Evolutionary conservation across 2,329 filamentous ascomycete genomes (phyloP), one percentile per base, ranked within the genome.

Genomic region (Zymoseptoria pseudotritici): DNA sequence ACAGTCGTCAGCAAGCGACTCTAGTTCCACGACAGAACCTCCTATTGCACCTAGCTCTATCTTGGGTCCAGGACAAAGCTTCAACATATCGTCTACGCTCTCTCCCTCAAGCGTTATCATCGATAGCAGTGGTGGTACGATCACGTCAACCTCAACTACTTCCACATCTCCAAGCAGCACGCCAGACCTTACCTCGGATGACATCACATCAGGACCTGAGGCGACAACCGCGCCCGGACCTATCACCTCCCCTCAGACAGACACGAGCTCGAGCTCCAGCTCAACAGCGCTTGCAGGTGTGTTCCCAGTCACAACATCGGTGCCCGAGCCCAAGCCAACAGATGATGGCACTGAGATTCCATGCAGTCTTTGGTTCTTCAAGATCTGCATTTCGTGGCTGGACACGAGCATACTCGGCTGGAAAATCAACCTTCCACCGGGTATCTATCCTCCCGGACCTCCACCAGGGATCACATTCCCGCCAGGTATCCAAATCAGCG

Each of bases 351-450:
- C 56, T 1, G 29, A 58, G 26, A 56, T 61, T 21, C 54, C 59
- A 17, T 61, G 59, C 31, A 58, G 53, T 17, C 49, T 56, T 7
- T 61, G 59, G 59, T 61, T 58, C 53, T 61, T 61, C 59, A 29
- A 52, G 10, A 52, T 49, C 46, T 58, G 54, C 50, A 55, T 64
- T 51, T 49, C 50, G 3, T 62, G n/a, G 21, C 22, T 20, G 5
- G 54, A 55, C 42, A 62, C 61, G 8, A 42, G 61, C 20, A 59
- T 59, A 22, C 29, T 49, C 19, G 59, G 57, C 52, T 58, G 59
- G 59, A 24, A 31, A 31, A 55, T 61, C 26, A 46, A 51, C 22
- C 55, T 61, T 17, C 59, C 55, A 21, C 59, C 59, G 20, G 59
- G 59, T 3, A 54, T 55, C 17, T 49, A 54, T 29, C 59, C 59